phyloP scores from a whole-genome alignment of 306 rosid genomes.

The Hippophae rhamnoides region DNA sequence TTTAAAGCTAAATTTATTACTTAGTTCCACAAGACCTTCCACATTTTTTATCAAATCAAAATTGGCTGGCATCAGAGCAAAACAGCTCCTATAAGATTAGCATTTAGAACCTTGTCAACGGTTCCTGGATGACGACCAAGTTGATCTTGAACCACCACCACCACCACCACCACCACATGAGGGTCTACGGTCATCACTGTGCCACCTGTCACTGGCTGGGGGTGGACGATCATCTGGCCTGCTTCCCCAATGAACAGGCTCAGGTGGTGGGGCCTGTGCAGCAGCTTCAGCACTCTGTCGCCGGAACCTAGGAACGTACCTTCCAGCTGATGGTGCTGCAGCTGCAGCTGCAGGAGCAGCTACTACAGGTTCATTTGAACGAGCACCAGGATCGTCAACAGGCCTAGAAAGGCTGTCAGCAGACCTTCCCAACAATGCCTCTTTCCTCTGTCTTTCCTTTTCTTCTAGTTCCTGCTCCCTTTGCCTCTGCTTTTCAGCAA shows the following conservation, averaged over 20 bases:
- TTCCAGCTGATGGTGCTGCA: slow-evolving; percentile 37
- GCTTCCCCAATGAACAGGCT: slow-evolving; percentile 50
- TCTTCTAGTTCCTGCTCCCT: slow-evolving; percentile 74
- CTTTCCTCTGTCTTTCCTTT: slow-evolving; percentile 57
- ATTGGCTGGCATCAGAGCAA: slow-evolving; percentile 8
- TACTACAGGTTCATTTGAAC: slow-evolving; percentile 28
- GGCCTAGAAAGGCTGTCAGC: slow-evolving; percentile 20
- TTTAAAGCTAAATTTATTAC: neutral
- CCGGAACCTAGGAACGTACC: slow-evolving; percentile 56
- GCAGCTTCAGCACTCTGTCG: slow-evolving; percentile 34
- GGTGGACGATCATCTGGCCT: slow-evolving; percentile 21
- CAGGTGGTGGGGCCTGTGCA: slow-evolving; percentile 36
- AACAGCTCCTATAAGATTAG: slow-evolving; percentile 14
- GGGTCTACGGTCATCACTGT: slow-evolving; percentile 45
- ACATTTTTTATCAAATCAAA: slow-evolving; percentile 10
- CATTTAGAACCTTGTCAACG: slow-evolving; percentile 33
- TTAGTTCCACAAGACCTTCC: slow-evolving; percentile 2
- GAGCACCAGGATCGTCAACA: slow-evolving; percentile 5
- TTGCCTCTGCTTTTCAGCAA: slow-evolving; percentile 71
- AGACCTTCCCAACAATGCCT: slow-evolving; percentile 42
- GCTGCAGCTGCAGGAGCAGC: slow-evolving; percentile 31
- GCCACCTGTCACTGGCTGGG: slow-evolving; percentile 52
- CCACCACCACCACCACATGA: slow-evolving; percentile 16
- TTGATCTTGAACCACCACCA: slow-evolving; percentile 40
- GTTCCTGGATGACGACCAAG: slow-evolving; percentile 72